Percentiles rank a stretch among this genome's conserved stretches.
phyloP scores from a whole-genome alignment of 441 rosid genomes.

The Omphalea diandra region DNA sequence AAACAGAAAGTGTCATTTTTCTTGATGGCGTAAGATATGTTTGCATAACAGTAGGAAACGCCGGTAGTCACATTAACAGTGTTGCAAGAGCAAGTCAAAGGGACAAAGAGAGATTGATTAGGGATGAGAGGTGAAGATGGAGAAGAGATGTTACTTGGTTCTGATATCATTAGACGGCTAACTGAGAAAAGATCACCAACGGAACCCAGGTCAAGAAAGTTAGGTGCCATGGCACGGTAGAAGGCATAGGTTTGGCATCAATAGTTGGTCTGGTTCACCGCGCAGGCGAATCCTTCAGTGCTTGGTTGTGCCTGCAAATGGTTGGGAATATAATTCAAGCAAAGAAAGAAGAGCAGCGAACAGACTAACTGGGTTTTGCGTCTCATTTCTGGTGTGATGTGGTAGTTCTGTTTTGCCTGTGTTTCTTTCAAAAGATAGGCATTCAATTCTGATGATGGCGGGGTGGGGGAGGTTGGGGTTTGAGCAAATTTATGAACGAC shows the following conservation, averaged over 20 bases:
- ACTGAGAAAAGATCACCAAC: slow-evolving; percentile 57
- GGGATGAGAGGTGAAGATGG: slow-evolving; percentile 43
- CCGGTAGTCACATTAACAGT: slow-evolving; percentile 16
- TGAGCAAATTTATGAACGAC: too few relatives aligned
- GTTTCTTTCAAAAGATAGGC: too few relatives aligned
- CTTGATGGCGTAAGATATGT: slow-evolving; percentile 42
- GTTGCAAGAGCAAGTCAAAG: slow-evolving; percentile 57
- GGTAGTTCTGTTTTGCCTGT: neutral
- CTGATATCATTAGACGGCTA: slow-evolving; percentile 58
- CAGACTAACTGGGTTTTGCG: slow-evolving; percentile 12
- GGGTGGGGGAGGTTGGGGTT: too few relatives aligned
- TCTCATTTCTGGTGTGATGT: slow-evolving; percentile 20
- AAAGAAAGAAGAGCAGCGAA: slow-evolving; percentile 22
- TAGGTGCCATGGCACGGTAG: slow-evolving; percentile 42
- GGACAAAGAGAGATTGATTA: slow-evolving; percentile 51
- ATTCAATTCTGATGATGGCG: too few relatives aligned
- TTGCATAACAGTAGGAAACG: slow-evolving; percentile 53
- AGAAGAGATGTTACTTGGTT: slow-evolving; percentile 60
- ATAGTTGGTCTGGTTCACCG: slow-evolving; percentile 33
- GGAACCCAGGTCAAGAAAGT: slow-evolving; percentile 54
- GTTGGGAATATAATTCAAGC: slow-evolving; percentile 17
- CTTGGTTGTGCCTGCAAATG: slow-evolving; percentile 34
- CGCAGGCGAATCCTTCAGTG: slow-evolving; percentile 47
- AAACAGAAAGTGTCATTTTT: slow-evolving; percentile 37
- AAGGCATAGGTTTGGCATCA: slow-evolving; percentile 60